These are phyloP conservation scores for Colletotrichum acutatum DNA, from an alignment of 2,329 filamentous ascomycete genomes.

Conservation along the genomic window DNA sequence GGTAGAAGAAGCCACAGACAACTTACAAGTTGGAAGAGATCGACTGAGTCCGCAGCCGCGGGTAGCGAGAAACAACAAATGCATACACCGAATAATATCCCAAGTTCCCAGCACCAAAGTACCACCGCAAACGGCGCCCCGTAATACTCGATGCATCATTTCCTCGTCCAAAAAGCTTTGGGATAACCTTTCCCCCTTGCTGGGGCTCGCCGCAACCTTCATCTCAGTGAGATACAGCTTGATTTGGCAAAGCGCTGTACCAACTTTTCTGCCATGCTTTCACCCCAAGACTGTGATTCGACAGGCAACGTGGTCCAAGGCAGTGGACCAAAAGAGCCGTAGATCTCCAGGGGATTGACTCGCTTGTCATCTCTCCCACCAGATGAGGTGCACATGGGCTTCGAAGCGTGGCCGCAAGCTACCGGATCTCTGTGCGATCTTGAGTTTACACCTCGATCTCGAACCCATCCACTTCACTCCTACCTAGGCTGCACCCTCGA, in stretches of 20 bases:
- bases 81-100: not conserved
- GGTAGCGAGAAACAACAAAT: conserved; percentile 14
- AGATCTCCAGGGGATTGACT: conserved; percentile 22
- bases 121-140: conserved; percentile 7
- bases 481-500: not conserved
- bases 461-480: not conserved
- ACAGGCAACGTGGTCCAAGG: conserved; percentile 10
- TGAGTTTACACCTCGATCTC: conserved; percentile 15
- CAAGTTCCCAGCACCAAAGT: not conserved
- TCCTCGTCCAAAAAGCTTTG: not conserved
- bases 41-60: not conserved
- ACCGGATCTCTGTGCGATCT: conserved; percentile 17
- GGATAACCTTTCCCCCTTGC: not conserved
- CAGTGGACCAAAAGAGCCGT: conserved; percentile 13
- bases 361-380: not conserved
- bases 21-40: not conserved
- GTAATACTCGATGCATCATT: not conserved
- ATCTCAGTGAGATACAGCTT: not conserved
- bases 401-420: conserved; percentile 8
- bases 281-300: not conserved
- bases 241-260: not conserved
- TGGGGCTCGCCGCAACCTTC: not conserved
- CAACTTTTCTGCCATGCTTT: conserved; percentile 9
- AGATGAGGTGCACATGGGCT: conserved; percentile 5
- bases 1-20: not conserved